Conservation (phyloP, 1,139 yeast genomes). For the Suhomyces ambrosiae region DNA sequence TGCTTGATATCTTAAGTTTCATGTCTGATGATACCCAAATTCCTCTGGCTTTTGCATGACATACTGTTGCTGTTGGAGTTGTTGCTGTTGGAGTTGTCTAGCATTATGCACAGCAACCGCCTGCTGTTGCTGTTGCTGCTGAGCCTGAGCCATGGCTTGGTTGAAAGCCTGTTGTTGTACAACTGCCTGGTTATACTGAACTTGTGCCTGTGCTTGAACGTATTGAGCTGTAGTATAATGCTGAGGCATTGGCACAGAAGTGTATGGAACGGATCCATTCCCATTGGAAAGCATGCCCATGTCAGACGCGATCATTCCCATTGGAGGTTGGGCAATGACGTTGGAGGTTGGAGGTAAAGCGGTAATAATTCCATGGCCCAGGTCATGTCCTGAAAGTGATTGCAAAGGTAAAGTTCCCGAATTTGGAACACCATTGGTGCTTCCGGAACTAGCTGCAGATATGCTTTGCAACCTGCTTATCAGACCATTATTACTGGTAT, state of each 20-base stretch:
- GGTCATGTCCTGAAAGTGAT: conserved; percentile 6
- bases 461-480: conserved; percentile 10
- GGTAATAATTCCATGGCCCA: conserved; percentile 10
- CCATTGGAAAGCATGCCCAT: conserved; percentile 15
- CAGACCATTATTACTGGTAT: conserved; percentile 13
- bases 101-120: no score
- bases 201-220: conserved; percentile 14
- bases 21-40: conserved; percentile 1
- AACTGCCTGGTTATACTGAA: conserved; percentile 17
- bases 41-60: conserved; percentile 15
- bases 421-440: background rate
- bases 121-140: conserved; percentile 18
- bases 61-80: conserved; percentile 17
- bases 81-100: conserved; percentile 3
- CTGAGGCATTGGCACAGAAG: conserved; percentile 13
- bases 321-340: conserved; percentile 12
- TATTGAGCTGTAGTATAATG: conserved; percentile 14
- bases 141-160: conserved; percentile 21
- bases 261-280: conserved; percentile 10
- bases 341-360: conserved; percentile 12
- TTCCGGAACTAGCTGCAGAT: background rate
- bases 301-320: conserved; percentile 17
- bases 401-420: conserved; percentile 6
- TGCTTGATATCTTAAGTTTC: background rate
- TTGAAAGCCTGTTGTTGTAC: conserved; percentile 21